These are phyloP conservation scores for Phylloporus scabripes DNA, from an alignment of 768 basidiomycete genomes.

Conservation along the genomic window DNA sequence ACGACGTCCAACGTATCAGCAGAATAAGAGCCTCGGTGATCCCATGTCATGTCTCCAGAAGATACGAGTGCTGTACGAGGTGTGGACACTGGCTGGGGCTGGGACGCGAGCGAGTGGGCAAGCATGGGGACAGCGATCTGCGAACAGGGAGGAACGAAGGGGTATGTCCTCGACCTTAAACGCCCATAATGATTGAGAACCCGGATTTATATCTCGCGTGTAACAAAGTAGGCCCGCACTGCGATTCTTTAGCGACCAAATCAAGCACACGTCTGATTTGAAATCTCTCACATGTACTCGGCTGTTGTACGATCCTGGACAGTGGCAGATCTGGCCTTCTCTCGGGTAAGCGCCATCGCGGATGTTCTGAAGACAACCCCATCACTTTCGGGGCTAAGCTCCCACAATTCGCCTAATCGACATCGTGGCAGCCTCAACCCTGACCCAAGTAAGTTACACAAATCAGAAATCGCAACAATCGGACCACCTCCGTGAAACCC, in stretches of 20 bases:
- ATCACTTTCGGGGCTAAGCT: slow-evolving; percentile 14
- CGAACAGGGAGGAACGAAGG: slow-evolving; percentile 11
- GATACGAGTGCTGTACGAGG: slow-evolving; percentile 54
- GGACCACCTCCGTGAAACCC: slow-evolving; percentile 5
- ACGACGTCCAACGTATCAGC: slow-evolving; percentile 33
- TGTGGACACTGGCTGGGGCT: slow-evolving; percentile 39
- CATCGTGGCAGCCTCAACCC: slow-evolving; percentile 12
- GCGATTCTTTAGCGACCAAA: slow-evolving; percentile 29
- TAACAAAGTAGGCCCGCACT: slow-evolving; percentile 23
- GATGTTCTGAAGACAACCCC: slow-evolving; percentile 17
- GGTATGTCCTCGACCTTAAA: slow-evolving; percentile 17
- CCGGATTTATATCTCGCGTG: slow-evolving; percentile 31
- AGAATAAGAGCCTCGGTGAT: slow-evolving; percentile 38
- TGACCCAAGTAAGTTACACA: slow-evolving; percentile 12
- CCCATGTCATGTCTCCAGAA: slow-evolving; percentile 44
- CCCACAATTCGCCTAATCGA: slow-evolving; percentile 17
- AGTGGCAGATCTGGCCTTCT: slow-evolving; percentile 24
- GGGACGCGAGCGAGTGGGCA: slow-evolving; percentile 15
- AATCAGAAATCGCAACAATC: slow-evolving; percentile 10
- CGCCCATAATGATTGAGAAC: slow-evolving; percentile 12
- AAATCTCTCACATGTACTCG: slow-evolving; percentile 32
- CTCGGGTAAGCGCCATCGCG: slow-evolving; percentile 18
- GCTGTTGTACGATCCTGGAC: slow-evolving; percentile 24
- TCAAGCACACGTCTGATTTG: slow-evolving; percentile 31
- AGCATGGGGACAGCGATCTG: slow-evolving; percentile 10